Evolutionary conservation across 2,329 filamentous ascomycete species (phyloP).

Genomic region (Cladophialophora chaetospira): DNA sequence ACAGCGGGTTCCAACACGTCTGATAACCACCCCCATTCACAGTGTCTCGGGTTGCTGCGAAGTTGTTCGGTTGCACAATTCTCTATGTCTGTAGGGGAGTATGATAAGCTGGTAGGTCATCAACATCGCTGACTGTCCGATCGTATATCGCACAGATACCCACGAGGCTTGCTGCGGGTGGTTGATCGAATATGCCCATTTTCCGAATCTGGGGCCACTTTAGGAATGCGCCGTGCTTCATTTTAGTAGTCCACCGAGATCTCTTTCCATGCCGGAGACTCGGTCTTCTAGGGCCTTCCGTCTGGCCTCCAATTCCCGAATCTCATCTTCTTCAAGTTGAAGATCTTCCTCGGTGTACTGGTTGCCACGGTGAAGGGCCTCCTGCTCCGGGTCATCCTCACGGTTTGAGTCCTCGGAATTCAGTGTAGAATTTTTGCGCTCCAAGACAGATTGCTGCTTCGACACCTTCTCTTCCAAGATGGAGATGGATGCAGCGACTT

Average conservation of each 20-base stretch:
- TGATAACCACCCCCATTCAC: background rate
- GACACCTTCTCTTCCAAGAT: slow-evolving; percentile 80
- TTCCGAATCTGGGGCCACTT: too few relatives aligned
- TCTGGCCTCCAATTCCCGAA: slow-evolving; percentile 63
- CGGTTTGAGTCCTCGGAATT: slow-evolving; percentile 59
- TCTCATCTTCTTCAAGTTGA: slow-evolving; percentile 53
- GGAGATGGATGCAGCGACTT: slow-evolving; percentile 71
- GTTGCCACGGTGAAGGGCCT: slow-evolving; percentile 22
- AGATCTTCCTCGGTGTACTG: slow-evolving; percentile 47
- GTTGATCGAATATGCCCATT: too few relatives aligned
- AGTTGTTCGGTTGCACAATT: too few relatives aligned
- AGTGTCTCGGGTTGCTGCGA: too few relatives aligned
- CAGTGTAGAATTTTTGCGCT: slow-evolving; percentile 66
- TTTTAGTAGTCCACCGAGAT: slow-evolving; percentile 63
- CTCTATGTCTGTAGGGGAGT: background rate
- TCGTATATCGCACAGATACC: background rate
- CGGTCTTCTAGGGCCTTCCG: slow-evolving; percentile 64
- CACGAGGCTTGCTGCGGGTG: too few relatives aligned
- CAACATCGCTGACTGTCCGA: background rate
- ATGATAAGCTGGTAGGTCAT: background rate
- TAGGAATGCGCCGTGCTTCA: too few relatives aligned
- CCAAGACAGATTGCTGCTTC: slow-evolving; percentile 72
- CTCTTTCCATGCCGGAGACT: slow-evolving; percentile 68
- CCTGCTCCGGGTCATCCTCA: slow-evolving; percentile 47
- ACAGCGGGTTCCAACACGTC: background rate